phyloP scores from a whole-genome alignment of 345 rosid species.

The Linum tenue region DNA sequence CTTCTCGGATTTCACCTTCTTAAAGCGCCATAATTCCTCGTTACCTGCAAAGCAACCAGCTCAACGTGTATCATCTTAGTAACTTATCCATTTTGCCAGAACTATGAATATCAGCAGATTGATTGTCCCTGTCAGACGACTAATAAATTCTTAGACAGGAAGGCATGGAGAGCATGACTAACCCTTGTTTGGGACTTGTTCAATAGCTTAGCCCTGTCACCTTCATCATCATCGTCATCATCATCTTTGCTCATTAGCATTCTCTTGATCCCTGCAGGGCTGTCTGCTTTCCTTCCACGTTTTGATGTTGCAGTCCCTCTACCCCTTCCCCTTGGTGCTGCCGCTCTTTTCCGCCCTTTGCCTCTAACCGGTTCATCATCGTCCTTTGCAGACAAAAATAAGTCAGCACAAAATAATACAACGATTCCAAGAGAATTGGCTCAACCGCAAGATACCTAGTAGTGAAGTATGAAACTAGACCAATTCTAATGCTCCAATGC shows the following conservation, averaged over 20 bases:
- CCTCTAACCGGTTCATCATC: slow-evolving; percentile 35
- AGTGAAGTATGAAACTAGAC: background rate
- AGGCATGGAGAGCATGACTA: slow-evolving; percentile 14
- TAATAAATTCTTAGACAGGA: background rate
- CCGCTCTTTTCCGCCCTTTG: slow-evolving; percentile 70
- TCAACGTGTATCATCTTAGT: too few species aligned
- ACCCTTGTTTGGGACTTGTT: slow-evolving; percentile 68
- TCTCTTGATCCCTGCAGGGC: slow-evolving; percentile 43
- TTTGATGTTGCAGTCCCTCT: slow-evolving; percentile 64
- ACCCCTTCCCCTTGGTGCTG: slow-evolving; percentile 54
- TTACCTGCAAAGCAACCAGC: slow-evolving; percentile 33
- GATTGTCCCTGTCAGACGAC: too few species aligned
- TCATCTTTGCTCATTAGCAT: slow-evolving; percentile 54
- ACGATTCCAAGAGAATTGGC: background rate
- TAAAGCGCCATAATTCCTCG: slow-evolving; percentile 83
- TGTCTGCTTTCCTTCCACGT: slow-evolving; percentile 62
- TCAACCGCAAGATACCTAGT: too few species aligned
- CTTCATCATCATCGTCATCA: slow-evolving; percentile 52
- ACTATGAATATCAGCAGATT: too few species aligned
- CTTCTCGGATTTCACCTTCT: slow-evolving; percentile 25
- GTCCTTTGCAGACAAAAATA: slow-evolving; percentile 29
- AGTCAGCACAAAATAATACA: background rate
- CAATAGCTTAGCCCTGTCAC: slow-evolving; percentile 39
- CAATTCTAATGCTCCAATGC: background rate
- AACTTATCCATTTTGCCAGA: too few species aligned